Percentiles rank a stretch among this genome's conserved stretches.
Conservation (phyloP, 192 early-diverging fungal species). For the Gamsiella multidivaricata region DNA sequence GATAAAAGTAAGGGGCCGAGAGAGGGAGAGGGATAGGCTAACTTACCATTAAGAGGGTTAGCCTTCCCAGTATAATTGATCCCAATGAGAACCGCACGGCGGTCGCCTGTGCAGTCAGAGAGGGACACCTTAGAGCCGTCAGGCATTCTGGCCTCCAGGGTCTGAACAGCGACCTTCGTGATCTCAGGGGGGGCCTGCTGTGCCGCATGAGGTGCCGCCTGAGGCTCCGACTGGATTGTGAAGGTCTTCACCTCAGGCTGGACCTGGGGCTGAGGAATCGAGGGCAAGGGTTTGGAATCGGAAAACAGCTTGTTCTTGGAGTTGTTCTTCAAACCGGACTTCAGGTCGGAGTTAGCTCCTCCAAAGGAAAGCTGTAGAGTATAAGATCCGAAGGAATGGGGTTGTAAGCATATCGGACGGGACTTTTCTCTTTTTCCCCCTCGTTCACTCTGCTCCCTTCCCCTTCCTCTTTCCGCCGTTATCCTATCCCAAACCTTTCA, state of each 20-base stretch:
- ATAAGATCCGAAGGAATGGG: too few relatives aligned
- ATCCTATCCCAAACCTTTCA: too few relatives aligned
- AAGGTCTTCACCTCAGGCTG: background rate
- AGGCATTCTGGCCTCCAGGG: conserved; percentile 13
- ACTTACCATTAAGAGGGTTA: conserved; percentile 43
- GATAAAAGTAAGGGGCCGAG: conserved; percentile 2
- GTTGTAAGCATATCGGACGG: background rate
- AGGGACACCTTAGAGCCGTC: conserved; percentile 23
- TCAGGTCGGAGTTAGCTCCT: background rate
- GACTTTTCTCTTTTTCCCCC: background rate
- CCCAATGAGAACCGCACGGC: conserved; percentile 53
- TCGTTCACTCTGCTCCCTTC: too few relatives aligned
- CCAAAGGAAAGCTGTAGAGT: too few relatives aligned
- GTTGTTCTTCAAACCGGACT: too few relatives aligned
- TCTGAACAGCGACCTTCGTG: conserved; percentile 6
- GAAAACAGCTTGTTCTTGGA: too few relatives aligned
- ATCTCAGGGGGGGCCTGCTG: background rate
- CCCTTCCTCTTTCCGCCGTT: too few relatives aligned
- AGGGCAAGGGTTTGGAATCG: conserved; percentile 2
- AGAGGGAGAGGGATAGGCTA: too few relatives aligned
- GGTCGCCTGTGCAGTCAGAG: conserved; percentile 42
- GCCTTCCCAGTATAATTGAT: conserved; percentile 50
- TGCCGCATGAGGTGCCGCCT: too few relatives aligned
- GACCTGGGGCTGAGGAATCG: conserved; percentile 1
- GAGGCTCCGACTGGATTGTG: background rate